These are phyloP conservation scores for Trichophyton mentagrophytes DNA, from an alignment of 2,329 filamentous ascomycete genomes.

Conservation along the genomic window DNA sequence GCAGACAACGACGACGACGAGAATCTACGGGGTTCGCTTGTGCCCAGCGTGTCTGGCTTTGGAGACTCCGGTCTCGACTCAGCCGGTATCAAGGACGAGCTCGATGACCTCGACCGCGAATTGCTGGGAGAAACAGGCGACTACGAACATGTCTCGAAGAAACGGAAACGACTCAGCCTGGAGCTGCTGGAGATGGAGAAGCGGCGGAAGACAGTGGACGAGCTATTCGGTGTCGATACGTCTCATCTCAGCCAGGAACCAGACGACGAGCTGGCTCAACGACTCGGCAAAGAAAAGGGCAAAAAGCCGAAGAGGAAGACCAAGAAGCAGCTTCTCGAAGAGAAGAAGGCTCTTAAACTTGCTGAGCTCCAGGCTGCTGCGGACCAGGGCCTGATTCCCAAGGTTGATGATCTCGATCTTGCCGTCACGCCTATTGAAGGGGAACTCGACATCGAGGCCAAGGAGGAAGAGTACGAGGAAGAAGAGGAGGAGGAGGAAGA, in stretches of 20 bases:
- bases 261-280: conserved; percentile 21
- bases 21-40: conserved; percentile 18
- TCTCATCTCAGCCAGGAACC: conserved; percentile 38
- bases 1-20: conserved; percentile 43
- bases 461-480: conserved; percentile 10
- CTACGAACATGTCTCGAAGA: conserved; percentile 9
- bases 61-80: not conserved
- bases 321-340: conserved; percentile 63
- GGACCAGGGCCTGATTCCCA: not conserved
- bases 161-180: conserved; percentile 23
- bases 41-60: conserved; percentile 5
- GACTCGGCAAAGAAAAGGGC: conserved; percentile 32
- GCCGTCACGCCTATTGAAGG: conserved; percentile 6
- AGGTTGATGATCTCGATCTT: conserved; percentile 5
- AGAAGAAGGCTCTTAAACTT: conserved; percentile 45
- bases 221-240: conserved; percentile 54
- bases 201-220: conserved; percentile 72
- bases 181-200: conserved; percentile 46
- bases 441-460: conserved; percentile 9
- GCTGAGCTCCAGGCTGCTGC: conserved; percentile 12
- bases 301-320: conserved; percentile 58
- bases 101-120: conserved; percentile 20
- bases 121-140: conserved; percentile 13
- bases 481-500: conserved; percentile 13
- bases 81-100: conserved; percentile 1